Evolutionary conservation across 805 yeast species (phyloP).

Genomic region (Starmerella roubikii): DNA sequence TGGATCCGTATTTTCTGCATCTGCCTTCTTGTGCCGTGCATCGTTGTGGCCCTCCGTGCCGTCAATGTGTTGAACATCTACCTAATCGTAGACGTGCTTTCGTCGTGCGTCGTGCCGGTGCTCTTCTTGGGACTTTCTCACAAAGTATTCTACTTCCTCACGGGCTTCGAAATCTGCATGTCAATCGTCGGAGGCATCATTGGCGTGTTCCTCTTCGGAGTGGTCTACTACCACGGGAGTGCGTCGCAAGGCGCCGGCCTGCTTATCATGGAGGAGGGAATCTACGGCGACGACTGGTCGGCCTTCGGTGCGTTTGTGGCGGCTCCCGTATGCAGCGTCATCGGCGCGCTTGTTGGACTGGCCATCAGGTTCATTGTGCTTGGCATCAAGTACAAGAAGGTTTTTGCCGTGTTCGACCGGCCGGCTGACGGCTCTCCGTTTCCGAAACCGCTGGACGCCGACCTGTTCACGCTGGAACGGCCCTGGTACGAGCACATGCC

Average conservation of each 20-base stretch:
- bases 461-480: constrained; percentile 11
- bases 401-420: constrained; percentile 16
- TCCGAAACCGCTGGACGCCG: constrained; percentile 11
- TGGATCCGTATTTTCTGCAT: constrained; percentile 61
- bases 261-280: constrained; percentile 48
- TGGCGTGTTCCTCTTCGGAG: constrained; percentile 71
- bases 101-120: constrained; percentile 76
- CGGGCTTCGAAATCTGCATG: constrained; percentile 66
- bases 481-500: constrained; percentile 19
- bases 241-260: constrained; percentile 57
- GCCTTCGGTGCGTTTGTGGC: constrained; percentile 88
- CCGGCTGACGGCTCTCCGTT: constrained; percentile 12
- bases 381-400: constrained; percentile 10
- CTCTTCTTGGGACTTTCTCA: constrained; percentile 69
- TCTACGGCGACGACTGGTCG: constrained; percentile 79
- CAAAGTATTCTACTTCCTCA: constrained; percentile 49
- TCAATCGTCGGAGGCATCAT: constrained; percentile 77
- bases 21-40: constrained; percentile 69
- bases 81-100: constrained; percentile 78
- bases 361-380: constrained; percentile 22
- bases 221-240: constrained; percentile 54
- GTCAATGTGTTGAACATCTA: constrained; percentile 74
- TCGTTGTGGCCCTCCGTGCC: constrained; percentile 74
- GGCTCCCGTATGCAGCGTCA: constrained; percentile 70
- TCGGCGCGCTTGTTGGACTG: constrained; percentile 41